Base-by-base conservation (phyloP, 2,329 filamentous ascomycete genomes). In the Venturia carpophila region DNA sequence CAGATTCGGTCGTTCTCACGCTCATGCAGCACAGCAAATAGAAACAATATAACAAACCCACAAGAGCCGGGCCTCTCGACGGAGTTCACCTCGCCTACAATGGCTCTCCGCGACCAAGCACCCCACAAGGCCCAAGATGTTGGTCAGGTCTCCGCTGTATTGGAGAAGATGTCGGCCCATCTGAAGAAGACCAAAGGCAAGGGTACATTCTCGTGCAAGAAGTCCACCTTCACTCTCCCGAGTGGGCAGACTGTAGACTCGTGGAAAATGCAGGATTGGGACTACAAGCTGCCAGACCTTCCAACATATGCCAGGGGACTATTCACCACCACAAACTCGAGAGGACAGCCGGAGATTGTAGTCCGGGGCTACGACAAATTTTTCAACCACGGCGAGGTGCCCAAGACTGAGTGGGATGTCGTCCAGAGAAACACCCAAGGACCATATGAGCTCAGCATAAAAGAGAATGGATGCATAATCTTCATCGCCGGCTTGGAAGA, bases 391-490 rank as follows among this genome's bases (percentile, higher is more conserved):
- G 84, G 85, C 62, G 94, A 99, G 77, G 88, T 96, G 9, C 76
- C 79, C 60, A 85, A 89, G 69, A 99, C 94, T 3, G 83, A 87
- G 71, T 99, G 94, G 94, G 75, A 80, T 19, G 90, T 88, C 71
- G 91, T 99, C 67, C 81, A 88, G 72, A 76, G 77, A 37, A 83
- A 89, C 65, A 97, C 94, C 0, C 79, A 85, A 68, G 92, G 91
- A 0, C 94, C 94, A 0, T 99, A 97, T 71, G 94, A 99, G 77
- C 79, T 99, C 65, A 97, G 92, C 66, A 85, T 97, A 63, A 99
- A 99, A 78, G 94, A 99, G 77, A 99, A 99, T 72, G 94, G 94
- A n/a, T 99, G 94, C 76, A 99, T 99, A 76, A 97, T 99, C 70
- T 99, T 99, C 79, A 87, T 99, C 56, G 88, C 92, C 19, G 94